These are phyloP conservation scores for Solanum virginianum DNA, from an alignment of 257 asterid genomes.

Conservation along the genomic window DNA sequence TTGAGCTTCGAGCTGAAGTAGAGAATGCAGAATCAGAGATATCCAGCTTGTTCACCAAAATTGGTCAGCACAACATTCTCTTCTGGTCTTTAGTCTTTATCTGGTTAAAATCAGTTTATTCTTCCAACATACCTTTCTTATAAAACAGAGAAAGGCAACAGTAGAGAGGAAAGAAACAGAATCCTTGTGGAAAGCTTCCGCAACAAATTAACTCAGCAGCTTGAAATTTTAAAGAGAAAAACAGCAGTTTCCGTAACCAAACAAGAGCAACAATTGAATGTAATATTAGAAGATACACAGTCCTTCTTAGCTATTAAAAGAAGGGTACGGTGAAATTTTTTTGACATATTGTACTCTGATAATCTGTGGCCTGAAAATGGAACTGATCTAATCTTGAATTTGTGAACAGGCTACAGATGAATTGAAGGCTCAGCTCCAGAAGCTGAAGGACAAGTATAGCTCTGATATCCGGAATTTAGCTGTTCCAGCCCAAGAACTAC, in stretches of 20 bases:
- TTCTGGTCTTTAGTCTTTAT: background rate
- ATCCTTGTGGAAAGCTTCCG: constrained; percentile 13
- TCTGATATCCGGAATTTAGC: constrained; percentile 23
- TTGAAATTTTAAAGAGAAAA: constrained; percentile 21
- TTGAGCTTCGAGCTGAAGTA: constrained; percentile 33
- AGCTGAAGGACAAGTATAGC: constrained; percentile 10
- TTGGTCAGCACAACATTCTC: constrained; percentile 11
- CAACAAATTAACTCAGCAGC: constrained; percentile 33
- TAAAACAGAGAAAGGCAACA: constrained; percentile 29
- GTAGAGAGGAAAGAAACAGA: constrained; percentile 32
- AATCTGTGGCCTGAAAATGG: background rate
- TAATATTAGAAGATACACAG: constrained; percentile 24
- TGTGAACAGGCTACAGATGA: constrained; percentile 27
- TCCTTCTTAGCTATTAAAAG: constrained; percentile 26
- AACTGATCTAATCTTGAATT: background rate
- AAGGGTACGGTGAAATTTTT: constrained; percentile 14
- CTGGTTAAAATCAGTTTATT: background rate
- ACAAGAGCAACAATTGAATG: constrained; percentile 31
- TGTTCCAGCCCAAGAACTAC: constrained; percentile 24
- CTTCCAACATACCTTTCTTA: background rate
- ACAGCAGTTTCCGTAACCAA: constrained; percentile 20
- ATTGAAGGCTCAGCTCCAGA: constrained; percentile 19
- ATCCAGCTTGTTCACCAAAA: constrained; percentile 21
- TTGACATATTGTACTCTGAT: background rate
- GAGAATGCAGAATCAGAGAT: constrained; percentile 32